Percentiles rank a stretch among this genome's conserved stretches.
These are phyloP conservation scores for Calycina herbarum DNA, from an alignment of 2,329 filamentous ascomycete genomes.

Conservation along the genomic window DNA sequence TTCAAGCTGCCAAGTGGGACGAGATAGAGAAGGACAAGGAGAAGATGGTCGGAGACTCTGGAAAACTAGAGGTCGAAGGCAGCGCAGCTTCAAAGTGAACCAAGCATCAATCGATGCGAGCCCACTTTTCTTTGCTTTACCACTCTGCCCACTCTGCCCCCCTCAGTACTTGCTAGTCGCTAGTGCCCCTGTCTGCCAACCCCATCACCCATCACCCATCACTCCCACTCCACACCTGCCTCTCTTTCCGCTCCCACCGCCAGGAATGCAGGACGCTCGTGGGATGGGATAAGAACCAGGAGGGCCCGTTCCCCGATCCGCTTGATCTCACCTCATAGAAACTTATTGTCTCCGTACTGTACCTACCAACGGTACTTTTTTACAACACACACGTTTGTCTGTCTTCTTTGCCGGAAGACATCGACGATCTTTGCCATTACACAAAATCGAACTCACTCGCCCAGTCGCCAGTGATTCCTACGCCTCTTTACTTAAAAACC, in stretches of 20 bases:
- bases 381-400: constrained; percentile 25
- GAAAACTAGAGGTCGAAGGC: neutral
- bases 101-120: constrained; percentile 1
- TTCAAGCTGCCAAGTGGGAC: constrained; percentile 2
- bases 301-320: constrained; percentile 32
- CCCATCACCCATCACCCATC: constrained; percentile 9
- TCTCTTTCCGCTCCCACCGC: constrained; percentile 16
- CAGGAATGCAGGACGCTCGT: constrained; percentile 21
- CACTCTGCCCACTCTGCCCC: constrained; percentile 1
- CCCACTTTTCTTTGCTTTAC: neutral
- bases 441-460: constrained; percentile 22
- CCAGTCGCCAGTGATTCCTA: constrained; percentile 20
- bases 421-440: constrained; percentile 24
- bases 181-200: constrained; percentile 10
- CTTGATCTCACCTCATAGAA: constrained; percentile 24
- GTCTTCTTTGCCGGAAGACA: constrained; percentile 23
- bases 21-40: constrained; percentile 3
- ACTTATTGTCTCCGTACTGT: neutral
- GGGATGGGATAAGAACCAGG: constrained; percentile 32
- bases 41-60: neutral
- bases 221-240: constrained; percentile 9
- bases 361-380: constrained; percentile 25
- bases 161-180: neutral
- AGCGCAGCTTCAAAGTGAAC: neutral
- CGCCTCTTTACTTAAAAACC: constrained; percentile 16